Evolutionary conservation across 2,329 filamentous ascomycete species (phyloP), one percentile per base, ranked within the genome.

Genomic region (Cladosporium sp.): DNA sequence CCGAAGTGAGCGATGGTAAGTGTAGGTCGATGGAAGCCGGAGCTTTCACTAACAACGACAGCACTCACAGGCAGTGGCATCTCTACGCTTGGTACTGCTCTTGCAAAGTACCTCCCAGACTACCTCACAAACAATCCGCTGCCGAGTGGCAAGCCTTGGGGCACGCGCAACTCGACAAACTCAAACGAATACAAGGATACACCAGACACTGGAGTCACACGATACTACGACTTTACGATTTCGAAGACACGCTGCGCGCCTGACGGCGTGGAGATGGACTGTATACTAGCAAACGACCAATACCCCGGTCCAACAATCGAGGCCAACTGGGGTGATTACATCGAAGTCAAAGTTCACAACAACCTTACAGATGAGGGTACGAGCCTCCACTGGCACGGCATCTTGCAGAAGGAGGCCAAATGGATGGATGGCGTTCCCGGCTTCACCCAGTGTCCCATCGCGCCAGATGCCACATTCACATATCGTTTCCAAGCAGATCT

Each of bases 311-410:
- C 64, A 13, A 55, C 57, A 1, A 64, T 68, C 35, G 65, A 68
- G 47, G 66, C 66, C 1, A 67, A 75, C 67, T 63, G 78, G 77
- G 77, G 73, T 24, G 74, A 78, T 54, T 72, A 61, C 58, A 63
- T 66, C 47, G 58, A 63, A 40, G 64, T 74, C 17, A 66, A 63
- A 12, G 70, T 75, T 13, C 62, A 62, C 22, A 77, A 77, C 60
- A 61, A 68, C 22, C 64, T 73, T 13, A 63, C 66, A 7, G 59
- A 61, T 57, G 68, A 72, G 49, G 70, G 71, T 1, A 75, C 73
- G 3, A 63, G 71, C 2, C 62, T 78, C 4, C 76, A 78, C 59
- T 77, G 71, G 66, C 76, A 78, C 63, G 76, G 76, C 2, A 54
- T 73, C 1, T 60, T 68, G 51, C 69, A 72, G 60, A 60, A 66